Conservation (phyloP, 2,329 filamentous ascomycete genomes). For the Ceratocystis cubensis region DNA sequence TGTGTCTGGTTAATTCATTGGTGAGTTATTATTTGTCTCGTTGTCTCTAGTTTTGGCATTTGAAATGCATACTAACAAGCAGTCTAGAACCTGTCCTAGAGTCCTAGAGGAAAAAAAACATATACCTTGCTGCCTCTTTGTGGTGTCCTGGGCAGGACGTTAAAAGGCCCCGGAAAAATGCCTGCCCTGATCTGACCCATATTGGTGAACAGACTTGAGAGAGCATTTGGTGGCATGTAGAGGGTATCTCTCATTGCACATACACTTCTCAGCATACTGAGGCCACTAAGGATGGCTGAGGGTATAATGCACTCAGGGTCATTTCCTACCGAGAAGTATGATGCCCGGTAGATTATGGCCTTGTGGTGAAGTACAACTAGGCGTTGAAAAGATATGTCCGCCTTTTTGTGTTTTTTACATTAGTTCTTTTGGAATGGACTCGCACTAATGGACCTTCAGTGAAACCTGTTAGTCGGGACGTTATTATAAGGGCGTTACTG, state of each 20-base stretch:
- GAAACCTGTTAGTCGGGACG: background rate
- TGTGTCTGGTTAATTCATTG: background rate
- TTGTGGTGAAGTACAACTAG: background rate
- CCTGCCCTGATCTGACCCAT: background rate
- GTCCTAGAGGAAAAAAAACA: background rate
- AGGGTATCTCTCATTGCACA: background rate
- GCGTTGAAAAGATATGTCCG: background rate
- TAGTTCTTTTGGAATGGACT: background rate
- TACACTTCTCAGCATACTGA: background rate
- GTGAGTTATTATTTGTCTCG: background rate
- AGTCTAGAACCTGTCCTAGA: background rate
- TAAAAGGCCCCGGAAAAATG: conserved; percentile 26
- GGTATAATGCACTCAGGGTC: background rate
- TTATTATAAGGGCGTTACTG: too few species aligned
- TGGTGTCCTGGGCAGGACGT: conserved; percentile 29
- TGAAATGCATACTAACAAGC: background rate
- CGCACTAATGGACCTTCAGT: background rate
- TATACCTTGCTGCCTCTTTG: background rate
- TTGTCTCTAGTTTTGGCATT: background rate
- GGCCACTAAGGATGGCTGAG: background rate
- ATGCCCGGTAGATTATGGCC: background rate
- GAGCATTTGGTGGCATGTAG: background rate
- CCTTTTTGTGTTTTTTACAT: background rate
- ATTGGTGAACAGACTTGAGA: background rate
- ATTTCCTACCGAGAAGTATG: background rate